Base-by-base conservation (phyloP, 441 rosid genomes). In the Viola pubescens region DNA sequence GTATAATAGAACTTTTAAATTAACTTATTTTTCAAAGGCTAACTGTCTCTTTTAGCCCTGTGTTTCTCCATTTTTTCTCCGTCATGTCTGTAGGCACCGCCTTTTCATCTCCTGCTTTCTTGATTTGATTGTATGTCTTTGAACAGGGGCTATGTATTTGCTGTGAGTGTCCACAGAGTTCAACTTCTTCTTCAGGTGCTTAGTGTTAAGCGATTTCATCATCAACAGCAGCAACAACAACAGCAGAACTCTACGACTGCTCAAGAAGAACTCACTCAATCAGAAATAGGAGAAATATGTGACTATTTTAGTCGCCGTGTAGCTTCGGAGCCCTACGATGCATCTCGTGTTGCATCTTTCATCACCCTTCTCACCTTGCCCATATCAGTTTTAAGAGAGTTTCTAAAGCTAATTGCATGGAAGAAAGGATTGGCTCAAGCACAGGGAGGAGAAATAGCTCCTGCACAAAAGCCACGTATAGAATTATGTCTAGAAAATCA, bases 271-370 rank as follows among this genome's bases (percentile, higher is more conserved):
- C 59, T 94, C 58, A 87, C 88, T 61, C 94, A 81, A 71, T 66
- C 87, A 3, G 99, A 94, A 79, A 91, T 88, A 37, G 87, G 82
- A 52, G 98, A 94, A 74, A 90, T 94, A 62, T 94, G 99, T 4
- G 99, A 94, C 73, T 94, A 94, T 74, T 94, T 91, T 69, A 94
- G 99, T 77, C 95, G 96, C 5, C 89, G 95, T 19, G 99, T 94
- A 53, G 98, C 98, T 50, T 88, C 99, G 38, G 99, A 94, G 74
- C 99, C 99, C 37, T 94, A 94, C n/a, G 98, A 94, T 73, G 98
- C 97, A 64, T 94, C 98, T 44, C 94, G 98, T 13, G 98, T 94
- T 59, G 98, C 98, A 58, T 94, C 99, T 52, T 94, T 94, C 76
- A 94, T 94, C 58, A 94, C 99, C 41, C 97, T 94, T 69, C 99